phyloP scores from a whole-genome alignment of 805 yeast genomes.

The Saturnispora halmiae region DNA sequence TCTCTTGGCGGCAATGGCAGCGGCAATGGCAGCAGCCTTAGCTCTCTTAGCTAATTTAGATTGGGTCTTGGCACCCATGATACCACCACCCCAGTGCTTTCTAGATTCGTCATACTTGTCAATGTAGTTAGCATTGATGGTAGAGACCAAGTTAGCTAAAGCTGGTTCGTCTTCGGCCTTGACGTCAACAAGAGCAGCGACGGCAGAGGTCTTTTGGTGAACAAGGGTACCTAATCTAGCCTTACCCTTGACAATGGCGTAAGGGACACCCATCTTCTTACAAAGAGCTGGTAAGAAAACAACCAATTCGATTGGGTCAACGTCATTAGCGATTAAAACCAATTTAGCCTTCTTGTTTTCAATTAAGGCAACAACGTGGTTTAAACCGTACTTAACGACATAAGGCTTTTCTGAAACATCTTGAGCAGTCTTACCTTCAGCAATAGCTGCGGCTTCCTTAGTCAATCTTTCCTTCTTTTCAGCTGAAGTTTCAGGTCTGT shows the following conservation, averaged over 20 bases:
- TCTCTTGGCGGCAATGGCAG: conserved; percentile 52
- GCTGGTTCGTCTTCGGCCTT: conserved; percentile 90
- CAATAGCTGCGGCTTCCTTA: conserved; percentile 98
- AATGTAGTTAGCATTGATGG: conserved; percentile 86
- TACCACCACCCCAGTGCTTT: conserved; percentile 99
- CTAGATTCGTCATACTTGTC: conserved; percentile 93
- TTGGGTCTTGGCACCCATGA: conserved; percentile 89
- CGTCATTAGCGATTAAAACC: conserved; percentile 96
- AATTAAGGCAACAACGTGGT: conserved; percentile 94
- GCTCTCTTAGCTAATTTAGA: conserved; percentile 75
- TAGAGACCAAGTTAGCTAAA: conserved; percentile 84
- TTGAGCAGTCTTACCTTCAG: conserved; percentile 95
- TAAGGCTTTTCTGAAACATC: conserved; percentile 96
- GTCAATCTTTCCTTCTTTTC: conserved; percentile 99
- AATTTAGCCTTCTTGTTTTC: conserved; percentile 99
- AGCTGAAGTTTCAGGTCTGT: conserved; percentile 95
- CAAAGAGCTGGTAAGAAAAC: conserved; percentile 97
- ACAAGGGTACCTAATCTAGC: conserved; percentile 97
- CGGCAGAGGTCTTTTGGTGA: conserved; percentile 96
- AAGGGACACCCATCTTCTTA: conserved; percentile 99
- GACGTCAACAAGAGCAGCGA: conserved; percentile 95
- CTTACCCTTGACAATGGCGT: conserved; percentile 97
- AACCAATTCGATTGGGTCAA: conserved; percentile 97
- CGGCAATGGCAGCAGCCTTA: conserved; percentile 36
- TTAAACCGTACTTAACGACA: conserved; percentile 95